Evolutionary conservation across 1,139 yeast genomes (phyloP).

Genomic region (Torulaspora globosa): DNA sequence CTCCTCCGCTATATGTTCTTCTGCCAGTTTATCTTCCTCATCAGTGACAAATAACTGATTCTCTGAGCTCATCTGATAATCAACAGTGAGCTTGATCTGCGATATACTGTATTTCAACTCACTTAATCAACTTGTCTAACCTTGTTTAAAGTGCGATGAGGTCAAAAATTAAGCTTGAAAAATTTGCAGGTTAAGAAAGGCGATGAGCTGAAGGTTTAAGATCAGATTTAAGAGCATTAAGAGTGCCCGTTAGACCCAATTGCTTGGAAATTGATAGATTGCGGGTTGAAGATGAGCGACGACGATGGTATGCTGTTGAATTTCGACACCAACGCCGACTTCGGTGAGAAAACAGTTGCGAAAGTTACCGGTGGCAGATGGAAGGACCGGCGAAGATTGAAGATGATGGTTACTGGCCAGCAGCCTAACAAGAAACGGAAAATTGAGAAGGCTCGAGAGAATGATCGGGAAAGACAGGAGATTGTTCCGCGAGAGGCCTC

Average conservation of each 20-base stretch:
- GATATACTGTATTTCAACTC: not conserved
- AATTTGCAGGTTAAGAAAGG: conserved; percentile 11
- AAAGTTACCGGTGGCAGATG: conserved; percentile 70
- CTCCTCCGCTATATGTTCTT: conserved; percentile 7
- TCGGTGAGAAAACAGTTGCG: conserved; percentile 15
- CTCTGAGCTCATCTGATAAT: conserved; percentile 10
- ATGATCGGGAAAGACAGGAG: not conserved
- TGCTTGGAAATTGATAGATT: not conserved
- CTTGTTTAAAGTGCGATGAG: not conserved
- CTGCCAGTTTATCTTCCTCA: conserved; percentile 21
- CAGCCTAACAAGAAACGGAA: conserved; percentile 30
- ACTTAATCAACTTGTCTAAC: not conserved
- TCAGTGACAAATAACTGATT: conserved; percentile 30
- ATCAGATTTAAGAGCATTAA: not conserved
- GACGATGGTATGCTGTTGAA: conserved; percentile 37
- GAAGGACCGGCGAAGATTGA: conserved; percentile 61
- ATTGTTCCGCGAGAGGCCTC: not conserved
- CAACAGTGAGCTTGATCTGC: not conserved
- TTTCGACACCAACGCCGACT: conserved; percentile 25
- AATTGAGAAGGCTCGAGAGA: conserved; percentile 7
- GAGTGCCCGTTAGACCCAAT: not conserved
- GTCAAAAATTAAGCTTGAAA: conserved; percentile 7
- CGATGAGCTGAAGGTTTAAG: conserved; percentile 14
- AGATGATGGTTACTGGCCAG: conserved; percentile 35
- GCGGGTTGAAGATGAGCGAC: conserved; percentile 28